Base-by-base conservation (phyloP, 1,284 basidiomycete genomes). In the Microbotryum intermedium region DNA sequence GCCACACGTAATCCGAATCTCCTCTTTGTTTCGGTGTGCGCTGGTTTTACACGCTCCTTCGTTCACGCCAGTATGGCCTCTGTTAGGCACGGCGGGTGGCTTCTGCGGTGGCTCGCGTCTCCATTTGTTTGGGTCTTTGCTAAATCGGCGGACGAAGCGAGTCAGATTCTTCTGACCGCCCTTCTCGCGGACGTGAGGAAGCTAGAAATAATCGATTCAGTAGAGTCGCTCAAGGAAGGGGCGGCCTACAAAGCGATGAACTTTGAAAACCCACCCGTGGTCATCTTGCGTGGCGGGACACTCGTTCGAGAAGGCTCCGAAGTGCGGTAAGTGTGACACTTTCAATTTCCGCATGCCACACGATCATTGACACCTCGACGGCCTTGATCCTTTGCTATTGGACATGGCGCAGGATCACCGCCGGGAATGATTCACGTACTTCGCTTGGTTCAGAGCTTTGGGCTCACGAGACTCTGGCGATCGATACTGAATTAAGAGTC, bases 291-390 rank as follows among this genome's bases (percentile, higher is more conserved):
- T 39, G 57, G 58, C 0, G 65, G 65, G 0, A 57, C 53, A 10
- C 34, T 67, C 29, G 64, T 65, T 42, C 58, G 65, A 21, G 65
- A 67, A n/a, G 65, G 65, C 3, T 11, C 13, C n/a, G 53, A 57
- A 25, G 59, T 67, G 6, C 47, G 58, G 65, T 65, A 23, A 16
- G 65, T 34, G 5, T 20, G 7, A 16, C 11, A n/a, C 28, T 30
- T 25, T 25, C 20, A 6, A 25, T 50, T n/a, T 11, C 30, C 13
- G 25, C 16, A 11, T 18, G 13, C 6, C 10, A 8, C 26, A n/a
- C 23, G 34, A 20, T 45, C 29, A 13, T 11, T 43, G 9, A 48
- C 28, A 18, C 18, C 8, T 46, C 29, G 21, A 18, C 51, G n/a
- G 13, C 4, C 6, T 28, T n/a, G 11, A 46, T 30, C 20, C n/a